phyloP scores from a whole-genome alignment of 75 land plant species.

The Cunninghamia lanceolata region DNA sequence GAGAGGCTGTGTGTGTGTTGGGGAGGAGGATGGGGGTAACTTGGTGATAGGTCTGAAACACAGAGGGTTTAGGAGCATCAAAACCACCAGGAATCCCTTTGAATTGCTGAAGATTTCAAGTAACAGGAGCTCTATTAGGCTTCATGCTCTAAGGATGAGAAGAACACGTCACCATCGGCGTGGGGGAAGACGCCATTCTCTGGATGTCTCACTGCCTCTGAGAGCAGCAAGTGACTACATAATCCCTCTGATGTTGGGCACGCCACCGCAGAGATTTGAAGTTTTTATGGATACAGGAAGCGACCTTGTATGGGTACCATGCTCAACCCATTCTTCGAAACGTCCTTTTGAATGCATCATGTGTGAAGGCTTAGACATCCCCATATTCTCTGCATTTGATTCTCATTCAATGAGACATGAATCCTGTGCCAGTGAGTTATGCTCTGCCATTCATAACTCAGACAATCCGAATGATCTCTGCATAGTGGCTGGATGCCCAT shows the following conservation, averaged over 20 bases:
- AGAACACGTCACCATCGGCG: not conserved
- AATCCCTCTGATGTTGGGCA: slow-evolving; percentile 52
- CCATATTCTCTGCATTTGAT: not conserved
- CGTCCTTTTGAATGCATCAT: slow-evolving; percentile 54
- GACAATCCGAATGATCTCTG: slow-evolving; percentile 55
- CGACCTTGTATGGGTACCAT: slow-evolving; percentile 96
- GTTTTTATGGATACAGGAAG: slow-evolving; percentile 95
- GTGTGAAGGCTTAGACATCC: slow-evolving; percentile 42
- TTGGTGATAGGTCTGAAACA: slow-evolving; percentile 12
- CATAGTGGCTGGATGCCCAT: slow-evolving; percentile 47
- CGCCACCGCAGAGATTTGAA: slow-evolving; percentile 34
- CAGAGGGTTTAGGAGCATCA: slow-evolving; percentile 4
- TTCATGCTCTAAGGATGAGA: slow-evolving; percentile 2
- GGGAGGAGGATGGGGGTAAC: not conserved
- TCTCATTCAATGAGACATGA: slow-evolving; percentile 7
- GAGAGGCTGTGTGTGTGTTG: not conserved
- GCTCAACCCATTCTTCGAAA: slow-evolving; percentile 38
- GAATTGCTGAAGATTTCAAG: slow-evolving; percentile 4
- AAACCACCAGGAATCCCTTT: not conserved
- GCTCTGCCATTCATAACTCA: slow-evolving; percentile 57
- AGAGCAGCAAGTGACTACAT: slow-evolving; percentile 36
- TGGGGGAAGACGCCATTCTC: not conserved
- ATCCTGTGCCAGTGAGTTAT: slow-evolving; percentile 29
- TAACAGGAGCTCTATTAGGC: slow-evolving; percentile 1
- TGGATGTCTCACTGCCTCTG: slow-evolving; percentile 9